Percentiles rank a stretch among this genome's conserved stretches.
Conservation (phyloP, 768 basidiomycete genomes). For the Coprinopsis strossmayeri region DNA sequence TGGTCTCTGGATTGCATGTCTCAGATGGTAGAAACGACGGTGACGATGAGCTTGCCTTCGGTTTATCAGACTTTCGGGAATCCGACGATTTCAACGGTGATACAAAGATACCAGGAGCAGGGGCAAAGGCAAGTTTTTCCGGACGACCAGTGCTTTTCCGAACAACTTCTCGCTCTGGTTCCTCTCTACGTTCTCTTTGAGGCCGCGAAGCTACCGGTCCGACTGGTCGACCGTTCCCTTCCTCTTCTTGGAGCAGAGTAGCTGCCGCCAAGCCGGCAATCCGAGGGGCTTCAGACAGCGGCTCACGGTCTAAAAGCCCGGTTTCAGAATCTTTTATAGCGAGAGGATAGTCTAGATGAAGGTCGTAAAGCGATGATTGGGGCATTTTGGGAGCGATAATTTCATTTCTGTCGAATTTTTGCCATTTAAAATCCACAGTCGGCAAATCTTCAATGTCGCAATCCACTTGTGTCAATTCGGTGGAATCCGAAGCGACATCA, state of each 20-base stretch:
- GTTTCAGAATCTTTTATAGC: not conserved
- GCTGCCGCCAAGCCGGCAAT: no score
- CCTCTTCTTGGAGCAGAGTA: no score
- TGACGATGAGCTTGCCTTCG: no score
- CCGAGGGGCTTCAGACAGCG: no score
- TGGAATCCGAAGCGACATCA: conserved; percentile 11
- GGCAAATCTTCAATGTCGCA: conserved; percentile 44
- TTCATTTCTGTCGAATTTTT: conserved; percentile 36
- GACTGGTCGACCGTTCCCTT: no score
- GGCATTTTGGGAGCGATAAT: conserved; percentile 14
- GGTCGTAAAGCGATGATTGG: conserved; percentile 12
- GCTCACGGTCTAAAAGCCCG: not conserved
- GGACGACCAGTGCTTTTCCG: no score
- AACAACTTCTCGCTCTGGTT: no score
- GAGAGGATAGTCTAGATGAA: not conserved
- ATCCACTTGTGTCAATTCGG: conserved; percentile 35
- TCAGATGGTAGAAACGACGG: no score
- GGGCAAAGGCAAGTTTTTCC: conserved; percentile 24
- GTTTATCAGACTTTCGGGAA: not conserved
- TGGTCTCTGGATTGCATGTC: no score
- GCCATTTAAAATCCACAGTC: conserved; percentile 51
- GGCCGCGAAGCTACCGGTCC: no score
- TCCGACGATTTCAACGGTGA: conserved; percentile 20
- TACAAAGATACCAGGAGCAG: conserved; percentile 30
- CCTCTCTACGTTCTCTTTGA: no score